A percentile compares a stretch with the other conserved stretches of the same genome.
phyloP scores from a whole-genome alignment of 495 filamentous ascomycete species.

The Podospora australis region DNA sequence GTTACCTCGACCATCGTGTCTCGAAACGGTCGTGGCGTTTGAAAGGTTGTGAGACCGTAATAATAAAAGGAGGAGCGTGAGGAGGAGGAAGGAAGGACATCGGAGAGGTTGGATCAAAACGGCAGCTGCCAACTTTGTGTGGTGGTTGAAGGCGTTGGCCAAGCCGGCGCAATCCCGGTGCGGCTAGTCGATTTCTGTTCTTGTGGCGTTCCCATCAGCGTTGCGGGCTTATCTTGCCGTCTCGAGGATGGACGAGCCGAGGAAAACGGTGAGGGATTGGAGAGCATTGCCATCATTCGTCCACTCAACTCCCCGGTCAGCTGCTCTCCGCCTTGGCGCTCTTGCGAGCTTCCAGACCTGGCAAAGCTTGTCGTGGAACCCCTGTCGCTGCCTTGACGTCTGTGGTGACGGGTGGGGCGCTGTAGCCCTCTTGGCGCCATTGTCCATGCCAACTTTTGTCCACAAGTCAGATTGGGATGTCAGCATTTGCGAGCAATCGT shows the following conservation, averaged over 20 bases:
- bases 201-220: conserved; percentile 9
- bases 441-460: background rate
- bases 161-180: conserved; percentile 27
- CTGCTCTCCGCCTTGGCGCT: conserved; percentile 5
- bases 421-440: background rate
- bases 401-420: background rate
- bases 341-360: conserved; percentile 19
- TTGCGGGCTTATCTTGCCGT: conserved; percentile 9
- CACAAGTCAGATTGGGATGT: no score
- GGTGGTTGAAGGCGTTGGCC: conserved; percentile 8
- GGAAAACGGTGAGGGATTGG: background rate
- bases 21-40: background rate
- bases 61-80: no score
- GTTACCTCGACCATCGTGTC: no score
- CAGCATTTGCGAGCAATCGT: no score
- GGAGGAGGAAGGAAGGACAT: no score
- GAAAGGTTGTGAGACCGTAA: no score
- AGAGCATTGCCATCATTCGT: conserved; percentile 10
- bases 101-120: conserved; percentile 1
- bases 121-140: background rate
- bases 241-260: conserved; percentile 11
- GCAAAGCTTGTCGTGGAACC: conserved; percentile 9
- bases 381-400: conserved; percentile 3
- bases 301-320: background rate
- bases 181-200: conserved; percentile 11